These are phyloP conservation scores for Mucor velutinosus DNA, from an alignment of 371 early-diverging fungal genomes.

Conservation along the genomic window DNA sequence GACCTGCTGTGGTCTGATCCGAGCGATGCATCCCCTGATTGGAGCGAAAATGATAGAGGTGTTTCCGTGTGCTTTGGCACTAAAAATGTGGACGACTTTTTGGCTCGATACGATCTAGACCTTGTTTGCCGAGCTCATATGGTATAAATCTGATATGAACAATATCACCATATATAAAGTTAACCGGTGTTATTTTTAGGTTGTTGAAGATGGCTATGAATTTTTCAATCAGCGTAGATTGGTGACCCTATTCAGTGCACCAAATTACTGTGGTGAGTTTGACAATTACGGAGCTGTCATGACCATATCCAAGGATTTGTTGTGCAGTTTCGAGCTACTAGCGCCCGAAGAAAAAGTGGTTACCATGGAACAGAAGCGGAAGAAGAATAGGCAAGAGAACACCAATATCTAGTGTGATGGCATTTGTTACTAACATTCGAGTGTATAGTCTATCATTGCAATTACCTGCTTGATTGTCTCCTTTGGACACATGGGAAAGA, in stretches of 20 bases:
- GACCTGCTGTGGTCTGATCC: slow-evolving; percentile 93
- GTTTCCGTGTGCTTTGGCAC: slow-evolving; percentile 94
- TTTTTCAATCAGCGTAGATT: slow-evolving; percentile 94
- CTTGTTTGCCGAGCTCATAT: slow-evolving; percentile 97
- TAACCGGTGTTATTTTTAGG: slow-evolving; percentile 32
- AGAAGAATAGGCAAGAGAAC: slow-evolving; percentile 19
- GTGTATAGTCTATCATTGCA: slow-evolving; percentile 9
- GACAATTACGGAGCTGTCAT: slow-evolving; percentile 95
- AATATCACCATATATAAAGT: not conserved
- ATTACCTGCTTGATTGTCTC: not conserved
- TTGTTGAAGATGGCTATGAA: slow-evolving; percentile 99
- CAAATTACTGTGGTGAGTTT: slow-evolving; percentile 99
- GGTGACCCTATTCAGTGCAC: slow-evolving; percentile 98
- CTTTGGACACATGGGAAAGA: not conserved
- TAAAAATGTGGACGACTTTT: slow-evolving; percentile 83
- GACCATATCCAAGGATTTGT: slow-evolving; percentile 86
- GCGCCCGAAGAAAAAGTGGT: slow-evolving; percentile 19
- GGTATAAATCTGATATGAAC: slow-evolving; percentile 21
- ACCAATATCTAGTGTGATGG: not conserved
- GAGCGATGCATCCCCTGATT: slow-evolving; percentile 70
- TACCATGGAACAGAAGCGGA: slow-evolving; percentile 5
- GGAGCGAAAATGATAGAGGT: slow-evolving; percentile 98
- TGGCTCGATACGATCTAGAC: slow-evolving; percentile 86
- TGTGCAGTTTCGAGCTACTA: slow-evolving; percentile 80
- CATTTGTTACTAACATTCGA: not conserved